These are phyloP conservation scores for Madurella mycetomatis DNA, from an alignment of 2,329 filamentous ascomycete genomes.

Conservation along the genomic window DNA sequence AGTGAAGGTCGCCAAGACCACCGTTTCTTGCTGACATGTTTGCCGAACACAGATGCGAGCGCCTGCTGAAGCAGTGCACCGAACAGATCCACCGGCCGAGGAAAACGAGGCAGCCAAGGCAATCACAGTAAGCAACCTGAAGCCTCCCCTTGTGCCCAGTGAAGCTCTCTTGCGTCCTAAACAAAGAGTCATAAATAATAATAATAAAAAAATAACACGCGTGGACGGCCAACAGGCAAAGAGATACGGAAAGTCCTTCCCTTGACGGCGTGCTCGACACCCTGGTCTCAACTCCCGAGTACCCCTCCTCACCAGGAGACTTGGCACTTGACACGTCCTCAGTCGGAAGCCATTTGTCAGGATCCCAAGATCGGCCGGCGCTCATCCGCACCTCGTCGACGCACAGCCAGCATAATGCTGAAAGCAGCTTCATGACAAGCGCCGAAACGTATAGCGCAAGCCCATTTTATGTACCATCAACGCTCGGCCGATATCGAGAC, in stretches of 20 bases:
- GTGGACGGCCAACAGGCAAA: background rate
- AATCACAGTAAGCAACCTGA: conserved; percentile 8
- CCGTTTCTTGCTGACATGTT: background rate
- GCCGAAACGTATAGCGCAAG: background rate
- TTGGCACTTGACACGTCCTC: conserved; percentile 4
- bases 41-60: conserved; percentile 11
- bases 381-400: background rate
- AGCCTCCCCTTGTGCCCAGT: too few species aligned
- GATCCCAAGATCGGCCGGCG: background rate
- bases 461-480: background rate
- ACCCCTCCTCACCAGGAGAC: conserved; percentile 8
- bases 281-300: conserved; percentile 12
- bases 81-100: conserved; percentile 16
- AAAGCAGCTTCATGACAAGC: background rate
- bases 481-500: background rate
- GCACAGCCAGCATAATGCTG: background rate
- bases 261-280: conserved; percentile 2
- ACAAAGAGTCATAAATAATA: too few species aligned
- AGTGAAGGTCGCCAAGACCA: too few species aligned
- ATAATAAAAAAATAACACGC: background rate
- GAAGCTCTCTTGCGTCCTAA: too few species aligned
- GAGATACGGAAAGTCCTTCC: conserved; percentile 1
- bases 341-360: background rate
- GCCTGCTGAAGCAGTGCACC: conserved; percentile 19
- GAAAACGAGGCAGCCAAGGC: conserved; percentile 12